phyloP scores from a whole-genome alignment of 2,329 filamentous ascomycete species.

The Esteya vermicola region DNA sequence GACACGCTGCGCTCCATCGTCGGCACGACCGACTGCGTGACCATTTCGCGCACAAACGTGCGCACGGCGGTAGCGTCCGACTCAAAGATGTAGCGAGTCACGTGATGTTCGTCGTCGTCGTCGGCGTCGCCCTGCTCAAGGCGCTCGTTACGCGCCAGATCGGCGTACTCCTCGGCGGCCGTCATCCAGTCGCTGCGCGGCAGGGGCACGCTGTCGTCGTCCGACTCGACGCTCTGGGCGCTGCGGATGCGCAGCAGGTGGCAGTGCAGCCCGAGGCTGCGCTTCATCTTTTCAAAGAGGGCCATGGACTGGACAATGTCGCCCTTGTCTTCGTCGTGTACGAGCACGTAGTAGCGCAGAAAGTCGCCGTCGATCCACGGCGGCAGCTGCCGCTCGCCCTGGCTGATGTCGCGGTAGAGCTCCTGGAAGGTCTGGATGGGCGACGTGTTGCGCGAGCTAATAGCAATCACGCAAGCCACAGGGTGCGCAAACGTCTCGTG shows the following conservation, averaged over 20 bases:
- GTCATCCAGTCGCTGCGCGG: slow-evolving; percentile 82
- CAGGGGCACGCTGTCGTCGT: slow-evolving; percentile 76
- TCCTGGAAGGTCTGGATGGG: slow-evolving; percentile 79
- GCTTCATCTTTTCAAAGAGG: slow-evolving; percentile 96
- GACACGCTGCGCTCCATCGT: slow-evolving; percentile 90
- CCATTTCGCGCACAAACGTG: slow-evolving; percentile 85
- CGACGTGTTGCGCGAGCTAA: slow-evolving; percentile 71
- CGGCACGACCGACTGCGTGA: slow-evolving; percentile 85
- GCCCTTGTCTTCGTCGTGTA: slow-evolving; percentile 92
- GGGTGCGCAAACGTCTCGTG: slow-evolving; percentile 94
- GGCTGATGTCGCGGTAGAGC: slow-evolving; percentile 73
- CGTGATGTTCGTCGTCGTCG: slow-evolving; percentile 50
- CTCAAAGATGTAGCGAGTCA: slow-evolving; percentile 72
- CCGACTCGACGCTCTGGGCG: slow-evolving; percentile 71
- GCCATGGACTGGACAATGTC: slow-evolving; percentile 82
- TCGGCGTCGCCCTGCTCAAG: slow-evolving; percentile 31
- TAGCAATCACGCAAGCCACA: slow-evolving; percentile 85
- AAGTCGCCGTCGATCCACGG: slow-evolving; percentile 86
- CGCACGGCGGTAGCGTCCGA: slow-evolving; percentile 80
- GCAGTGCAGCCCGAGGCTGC: slow-evolving; percentile 92
- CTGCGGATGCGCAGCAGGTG: slow-evolving; percentile 79
- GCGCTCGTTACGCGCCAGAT: slow-evolving; percentile 47
- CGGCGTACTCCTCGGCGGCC: slow-evolving; percentile 67
- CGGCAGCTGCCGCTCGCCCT: slow-evolving; percentile 59
- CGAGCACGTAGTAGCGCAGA: slow-evolving; percentile 85